These are phyloP conservation scores for Tuber borchii DNA, from an alignment of 495 filamentous ascomycete species.

Conservation along the genomic window DNA sequence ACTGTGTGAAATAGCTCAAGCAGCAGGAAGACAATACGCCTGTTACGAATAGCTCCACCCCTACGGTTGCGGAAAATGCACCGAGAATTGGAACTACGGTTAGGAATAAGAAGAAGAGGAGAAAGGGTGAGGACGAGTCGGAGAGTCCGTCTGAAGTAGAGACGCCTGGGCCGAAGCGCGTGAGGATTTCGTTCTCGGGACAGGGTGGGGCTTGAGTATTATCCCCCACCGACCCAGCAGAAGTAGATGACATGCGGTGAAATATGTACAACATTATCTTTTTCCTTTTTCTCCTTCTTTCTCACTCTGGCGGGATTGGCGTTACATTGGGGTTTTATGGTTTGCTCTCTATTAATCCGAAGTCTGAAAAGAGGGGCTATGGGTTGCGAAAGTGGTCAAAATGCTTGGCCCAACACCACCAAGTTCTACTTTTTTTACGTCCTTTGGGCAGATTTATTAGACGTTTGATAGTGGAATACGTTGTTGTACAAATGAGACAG, in stretches of 20 bases:
- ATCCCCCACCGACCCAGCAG: neutral
- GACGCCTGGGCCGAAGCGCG: slow-evolving; percentile 41
- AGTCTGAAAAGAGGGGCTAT: neutral
- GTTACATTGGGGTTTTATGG: slow-evolving; percentile 15
- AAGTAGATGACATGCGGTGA: neutral
- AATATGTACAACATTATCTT: neutral
- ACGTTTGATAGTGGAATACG: neutral
- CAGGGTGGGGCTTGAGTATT: slow-evolving; percentile 26
- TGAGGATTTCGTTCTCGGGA: slow-evolving; percentile 41
- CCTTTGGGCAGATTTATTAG: neutral
- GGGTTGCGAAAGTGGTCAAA: neutral
- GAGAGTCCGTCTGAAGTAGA: slow-evolving; percentile 43
- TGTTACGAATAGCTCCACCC: slow-evolving; percentile 37
- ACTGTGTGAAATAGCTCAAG: slow-evolving; percentile 24
- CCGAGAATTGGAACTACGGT: slow-evolving; percentile 24
- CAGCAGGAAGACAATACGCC: slow-evolving; percentile 36
- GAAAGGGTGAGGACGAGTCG: slow-evolving; percentile 40
- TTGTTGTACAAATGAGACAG: neutral
- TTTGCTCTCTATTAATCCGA: neutral
- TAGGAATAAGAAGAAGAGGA: slow-evolving; percentile 41
- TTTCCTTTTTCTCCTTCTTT: neutral
- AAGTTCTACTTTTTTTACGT: neutral
- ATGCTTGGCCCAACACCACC: neutral
- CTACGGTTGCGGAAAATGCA: slow-evolving; percentile 36
- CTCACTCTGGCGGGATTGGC: neutral